Base-by-base conservation (phyloP, 306 rosid species). In the Clitoria ternatea region DNA sequence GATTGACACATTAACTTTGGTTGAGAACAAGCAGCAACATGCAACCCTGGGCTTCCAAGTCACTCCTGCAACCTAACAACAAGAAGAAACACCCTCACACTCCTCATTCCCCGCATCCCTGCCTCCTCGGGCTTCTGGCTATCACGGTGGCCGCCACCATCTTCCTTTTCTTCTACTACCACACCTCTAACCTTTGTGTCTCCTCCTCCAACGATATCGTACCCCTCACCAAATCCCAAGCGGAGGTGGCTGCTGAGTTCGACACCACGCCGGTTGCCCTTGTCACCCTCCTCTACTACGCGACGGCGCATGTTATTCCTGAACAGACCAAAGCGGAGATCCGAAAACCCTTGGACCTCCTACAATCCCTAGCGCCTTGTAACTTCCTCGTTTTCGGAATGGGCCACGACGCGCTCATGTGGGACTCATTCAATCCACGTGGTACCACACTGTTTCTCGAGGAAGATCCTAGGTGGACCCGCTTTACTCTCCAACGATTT, bases 381-480 rank as follows among this genome's bases (percentile, higher is more conserved):
- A 93, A 90, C 73, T 87, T 93, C 64, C 93, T 93, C 13, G 83
- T 93, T 0, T 90, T 90, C 59, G 98, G 97, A 0, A 69, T 90
- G 7, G 98, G 97, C 7, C 82, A 87, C 65, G 97, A 93, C 72
- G 86, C 98, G 4, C 84, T 88, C 43, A 90, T 93, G 97, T 90
- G 98, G 98, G 88, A 87, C 57, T 68, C 97, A 7, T 77, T 93
- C 11, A 93, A 93, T 20, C 87, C 96, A 42, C 80, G 75, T 26
- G 98, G 98, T 74, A 83, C 35, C 24, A 93, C 98, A 0, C 15
- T 90, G n/a, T 93, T 90, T 70, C 84, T 93, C 8, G 97, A 93
- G 52, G 98, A 93, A 52, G 96, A 93, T 55, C 85, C 85, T 0
- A 81, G 74, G 75, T 93, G 97, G 98, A 63, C 84, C 37, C 82